Evolutionary conservation across 2,329 filamentous ascomycete genomes (phyloP), one percentile per base, ranked within the genome.

Genomic region (Neofusicoccum ribis): DNA sequence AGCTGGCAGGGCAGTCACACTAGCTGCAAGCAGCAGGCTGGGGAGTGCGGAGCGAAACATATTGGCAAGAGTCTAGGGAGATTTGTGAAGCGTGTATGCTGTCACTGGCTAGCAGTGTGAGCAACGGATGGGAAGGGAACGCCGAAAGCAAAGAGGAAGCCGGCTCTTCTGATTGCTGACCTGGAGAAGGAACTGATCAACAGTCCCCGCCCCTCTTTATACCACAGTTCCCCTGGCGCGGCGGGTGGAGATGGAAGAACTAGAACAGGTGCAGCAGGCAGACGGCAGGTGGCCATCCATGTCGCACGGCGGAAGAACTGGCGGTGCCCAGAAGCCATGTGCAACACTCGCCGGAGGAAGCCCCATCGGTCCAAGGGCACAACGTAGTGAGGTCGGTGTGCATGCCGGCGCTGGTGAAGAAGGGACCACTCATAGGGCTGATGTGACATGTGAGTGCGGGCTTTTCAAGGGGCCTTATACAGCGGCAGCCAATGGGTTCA

Each of bases 321-420:
- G 50, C 61, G 39, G 31, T 39, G 39, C 39, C 50, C 27, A 56
- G 44, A 64, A 64, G 61, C 61, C 61, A 64, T 64, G 61, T 64
- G 61, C 50, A 47, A 64, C 61, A 12, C 49, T 64, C 49, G 27
- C 27, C 61, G 50, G 61, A 47, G 61, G 12, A 39, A 44, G 8
- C 61, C 61, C 23, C 17, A 34, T 56, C 23, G 11, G 61, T 39
- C 14, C 61, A 41, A 64, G 41, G 56, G 56, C 43, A 31, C 27
- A 12, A 44, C 15, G 54, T 41, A 20, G 11, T n/a, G 37, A 46
- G 27, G 39, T 36, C 54, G 43, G 56, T 37, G 56, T 36, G 43
- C 14, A 20, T 27, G 54, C 54, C 23, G 23, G 39, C 15, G 54
- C 23, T 44, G 31, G 11, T 14, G 6, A 23, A 11, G 23, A 27